Percentiles rank a stretch among this genome's conserved stretches.
These are phyloP conservation scores for Geotrichum macrosporum DNA, from an alignment of 1,139 yeast genomes.

Conservation along the genomic window DNA sequence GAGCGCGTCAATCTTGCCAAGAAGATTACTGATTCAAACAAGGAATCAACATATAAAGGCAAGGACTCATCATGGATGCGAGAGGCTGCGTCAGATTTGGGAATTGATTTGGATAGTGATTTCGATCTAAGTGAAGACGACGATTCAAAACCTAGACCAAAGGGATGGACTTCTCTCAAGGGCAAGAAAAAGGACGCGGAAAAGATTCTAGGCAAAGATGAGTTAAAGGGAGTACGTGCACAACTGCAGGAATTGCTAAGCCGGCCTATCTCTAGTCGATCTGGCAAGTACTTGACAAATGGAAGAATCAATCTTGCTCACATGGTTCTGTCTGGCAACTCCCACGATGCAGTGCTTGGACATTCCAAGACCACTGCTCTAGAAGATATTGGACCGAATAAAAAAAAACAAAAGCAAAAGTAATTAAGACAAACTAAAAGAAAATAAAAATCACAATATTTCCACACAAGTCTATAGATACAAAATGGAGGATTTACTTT, in stretches of 20 bases:
- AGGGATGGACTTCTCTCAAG: constrained; percentile 20
- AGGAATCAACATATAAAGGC: constrained; percentile 54
- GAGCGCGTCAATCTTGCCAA: constrained; percentile 67
- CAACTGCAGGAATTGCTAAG: constrained; percentile 56
- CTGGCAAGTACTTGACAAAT: constrained; percentile 68
- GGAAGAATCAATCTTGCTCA: constrained; percentile 85
- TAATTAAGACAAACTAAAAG: constrained; percentile 17
- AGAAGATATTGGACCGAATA: constrained; percentile 45
- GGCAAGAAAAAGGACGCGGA: constrained; percentile 42
- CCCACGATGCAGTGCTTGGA: constrained; percentile 69
- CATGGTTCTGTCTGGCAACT: constrained; percentile 65
- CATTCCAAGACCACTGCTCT: constrained; percentile 66
- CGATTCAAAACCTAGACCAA: constrained; percentile 43
- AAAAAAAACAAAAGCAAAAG: constrained; percentile 33
- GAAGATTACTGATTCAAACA: constrained; percentile 66
- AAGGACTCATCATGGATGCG: constrained; percentile 79
- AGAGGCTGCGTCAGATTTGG: constrained; percentile 91
- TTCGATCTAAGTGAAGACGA: constrained; percentile 44
- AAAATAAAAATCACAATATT: neutral
- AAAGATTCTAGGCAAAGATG: constrained; percentile 40
- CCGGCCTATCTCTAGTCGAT: constrained; percentile 44
- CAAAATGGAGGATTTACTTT: neutral
- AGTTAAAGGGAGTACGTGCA: constrained; percentile 47
- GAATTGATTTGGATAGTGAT: constrained; percentile 69
- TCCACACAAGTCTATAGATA: constrained; percentile 2